Evolutionary conservation across 1,284 basidiomycete species (phyloP), one percentile per base, ranked within the genome.

Genomic region (Volvariella volvacea): DNA sequence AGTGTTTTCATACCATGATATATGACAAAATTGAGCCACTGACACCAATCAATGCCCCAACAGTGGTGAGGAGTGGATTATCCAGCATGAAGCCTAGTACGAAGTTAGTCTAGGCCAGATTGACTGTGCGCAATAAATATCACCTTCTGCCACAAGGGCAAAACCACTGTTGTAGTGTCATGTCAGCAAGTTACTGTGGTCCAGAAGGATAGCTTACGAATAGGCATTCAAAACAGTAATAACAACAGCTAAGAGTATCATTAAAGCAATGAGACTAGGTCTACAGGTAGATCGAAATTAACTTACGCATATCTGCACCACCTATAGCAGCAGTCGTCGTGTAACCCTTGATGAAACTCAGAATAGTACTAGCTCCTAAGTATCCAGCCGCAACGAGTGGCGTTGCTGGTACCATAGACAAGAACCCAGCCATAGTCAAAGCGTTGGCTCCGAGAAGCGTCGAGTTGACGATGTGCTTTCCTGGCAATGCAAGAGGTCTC

Each of bases 181-280:
- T 7, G 14, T 36, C 15, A 36, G 34, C 6, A 8, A 6, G 8
- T 16, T 15, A 15, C 8, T 6, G 7, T 36, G 6, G 19, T 6
- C 34, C 12, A 34, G 33, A 20, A 22, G 33, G 31, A 17, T 22
- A 33, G 57, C 66, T 58, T 39, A 71, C 64, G 86, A 89, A 61
- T 91, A 92, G 9, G 89, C 88, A 57, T 92, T 92, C 47, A 92
- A 58, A 3, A 92, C 89, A 1, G 88, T 91, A 43, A 92, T 91
- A 3, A 92, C 84, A 20, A 91, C 89, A 45, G 88, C 86, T 88
- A 49, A 39, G 39, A 34, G 21, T 25, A 41, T n/a, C n/a, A n/a
- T n/a, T n/a, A 25, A 25, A 48, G 14, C 28, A 30, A 46, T 44
- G 16, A 55, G 36, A 47, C 44, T 17, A 22, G 16, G 16, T 42